Base-by-base conservation (phyloP, 192 early-diverging fungal genomes). In the Spizellomyces sp. region DNA sequence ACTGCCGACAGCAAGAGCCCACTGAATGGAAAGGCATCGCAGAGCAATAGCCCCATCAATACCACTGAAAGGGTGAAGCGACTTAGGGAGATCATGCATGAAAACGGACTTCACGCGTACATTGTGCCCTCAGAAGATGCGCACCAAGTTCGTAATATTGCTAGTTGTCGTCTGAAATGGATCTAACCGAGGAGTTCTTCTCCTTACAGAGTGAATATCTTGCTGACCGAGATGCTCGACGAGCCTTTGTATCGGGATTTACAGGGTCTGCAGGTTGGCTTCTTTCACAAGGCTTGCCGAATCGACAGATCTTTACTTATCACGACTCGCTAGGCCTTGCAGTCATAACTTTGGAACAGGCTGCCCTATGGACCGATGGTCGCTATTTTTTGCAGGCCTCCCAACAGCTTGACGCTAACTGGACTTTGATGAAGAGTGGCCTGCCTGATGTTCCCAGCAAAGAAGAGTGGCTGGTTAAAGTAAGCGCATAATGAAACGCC, bases 331-430 rank as follows among this genome's bases (percentile, higher is more conserved):
- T 36, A 90, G 27, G 92, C 44, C 88, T 90, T 60, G 97, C 95
- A 7, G 87, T 99, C 48, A 88, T 99, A 15, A 91, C 94, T 4
- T 55, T 77, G 43, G 86, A 91, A 46, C 75, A 86, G 60, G 95
- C 95, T 59, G 89, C 91, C 41, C 85, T 99, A 58, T 99, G 96
- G 76, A 99, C 97, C 6, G 97, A 99, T 77, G 97, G 97, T 6
- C 88, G 97, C 58, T 99, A 99, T 89, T 98, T 95, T 81, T 80
- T 99, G 69, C 97, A 99, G 76, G 97, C 95, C 12, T 87, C 90
- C 4, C 81, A 93, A 77, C 94, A 99, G 80, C 83, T 99, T 70
- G 95, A 96, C 77, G 60, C 54, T 62, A 95, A 95, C 80, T 99
- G 97, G 97, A 90, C 85, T 52, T 80, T 99, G 80, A 94, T 94